phyloP scores from a whole-genome alignment of 768 basidiomycete genomes.

The Hericium coralloides region DNA sequence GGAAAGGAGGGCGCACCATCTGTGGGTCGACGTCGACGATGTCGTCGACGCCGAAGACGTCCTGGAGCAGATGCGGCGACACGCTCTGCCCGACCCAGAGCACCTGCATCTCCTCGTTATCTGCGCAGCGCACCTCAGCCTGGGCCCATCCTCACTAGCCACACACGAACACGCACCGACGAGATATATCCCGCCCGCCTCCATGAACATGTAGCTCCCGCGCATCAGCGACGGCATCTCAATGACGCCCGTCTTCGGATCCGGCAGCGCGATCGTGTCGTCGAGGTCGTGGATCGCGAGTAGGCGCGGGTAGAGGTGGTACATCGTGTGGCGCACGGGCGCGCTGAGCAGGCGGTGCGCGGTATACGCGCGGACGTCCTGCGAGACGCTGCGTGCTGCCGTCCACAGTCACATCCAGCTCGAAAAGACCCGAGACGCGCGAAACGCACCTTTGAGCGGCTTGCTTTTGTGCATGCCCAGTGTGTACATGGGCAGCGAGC shows the following conservation, averaged over 20 bases:
- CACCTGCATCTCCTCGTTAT: slow-evolving; percentile 81
- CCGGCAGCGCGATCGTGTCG: slow-evolving; percentile 60
- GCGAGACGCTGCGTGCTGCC: slow-evolving; percentile 75
- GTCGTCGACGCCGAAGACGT: slow-evolving; percentile 82
- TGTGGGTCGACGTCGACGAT: slow-evolving; percentile 56
- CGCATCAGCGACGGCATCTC: slow-evolving; percentile 74
- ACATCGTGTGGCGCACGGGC: slow-evolving; percentile 60
- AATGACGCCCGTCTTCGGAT: slow-evolving; percentile 46
- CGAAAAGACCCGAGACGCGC: not conserved
- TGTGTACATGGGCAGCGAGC: slow-evolving; percentile 72
- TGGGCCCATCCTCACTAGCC: not conserved
- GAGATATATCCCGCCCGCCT: slow-evolving; percentile 84
- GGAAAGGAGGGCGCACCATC: slow-evolving; percentile 39
- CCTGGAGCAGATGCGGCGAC: slow-evolving; percentile 72
- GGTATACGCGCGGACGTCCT: slow-evolving; percentile 89
- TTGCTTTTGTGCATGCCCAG: slow-evolving; percentile 83
- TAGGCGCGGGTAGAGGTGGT: slow-evolving; percentile 80
- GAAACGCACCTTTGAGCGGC: slow-evolving; percentile 71
- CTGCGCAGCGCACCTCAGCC: slow-evolving; percentile 29
- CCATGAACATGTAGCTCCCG: slow-evolving; percentile 79
- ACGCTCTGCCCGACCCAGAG: slow-evolving; percentile 85
- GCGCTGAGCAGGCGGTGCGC: slow-evolving; percentile 68
- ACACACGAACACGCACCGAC: slow-evolving; percentile 49
- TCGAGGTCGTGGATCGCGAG: slow-evolving; percentile 83
- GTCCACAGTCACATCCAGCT: not conserved